These are phyloP conservation scores for Kwoniella sp. DNA, from an alignment of 768 basidiomycete species.

Conservation along the genomic window DNA sequence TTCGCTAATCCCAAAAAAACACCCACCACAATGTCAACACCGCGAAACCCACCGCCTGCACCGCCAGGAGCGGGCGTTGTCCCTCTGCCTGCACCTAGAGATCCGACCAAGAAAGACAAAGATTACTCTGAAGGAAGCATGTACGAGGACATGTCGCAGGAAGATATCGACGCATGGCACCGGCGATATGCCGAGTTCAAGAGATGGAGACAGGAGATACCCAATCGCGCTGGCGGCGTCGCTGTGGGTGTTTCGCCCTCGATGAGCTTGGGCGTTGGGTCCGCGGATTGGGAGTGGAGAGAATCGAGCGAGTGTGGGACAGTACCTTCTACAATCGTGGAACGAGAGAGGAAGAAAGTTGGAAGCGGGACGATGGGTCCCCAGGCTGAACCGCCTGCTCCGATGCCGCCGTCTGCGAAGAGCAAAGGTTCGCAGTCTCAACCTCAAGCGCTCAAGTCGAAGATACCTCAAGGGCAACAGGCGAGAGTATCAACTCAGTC, in stretches of 20 bases:
- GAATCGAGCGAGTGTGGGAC: constrained; percentile 18
- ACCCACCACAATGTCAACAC: background rate
- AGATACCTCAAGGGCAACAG: constrained; percentile 3
- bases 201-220: constrained; percentile 25
- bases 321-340: constrained; percentile 8
- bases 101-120: constrained; percentile 7
- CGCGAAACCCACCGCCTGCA: background rate
- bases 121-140: constrained; percentile 27
- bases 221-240: background rate
- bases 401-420: constrained; percentile 3
- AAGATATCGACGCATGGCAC: constrained; percentile 21
- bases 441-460: background rate
- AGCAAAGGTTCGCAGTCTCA: background rate
- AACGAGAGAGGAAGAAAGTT: constrained; percentile 4
- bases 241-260: background rate
- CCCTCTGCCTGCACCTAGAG: constrained; percentile 13
- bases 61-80: background rate
- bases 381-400: constrained; percentile 15
- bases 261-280: constrained; percentile 5
- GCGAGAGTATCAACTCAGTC: constrained; percentile 9
- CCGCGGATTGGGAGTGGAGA: constrained; percentile 12
- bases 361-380: background rate
- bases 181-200: constrained; percentile 18
- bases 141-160: constrained; percentile 16
- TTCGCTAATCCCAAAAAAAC: too few species aligned